These are phyloP conservation scores for Fermentozyma sake DNA, from an alignment of 1,139 yeast genomes.

Conservation along the genomic window DNA sequence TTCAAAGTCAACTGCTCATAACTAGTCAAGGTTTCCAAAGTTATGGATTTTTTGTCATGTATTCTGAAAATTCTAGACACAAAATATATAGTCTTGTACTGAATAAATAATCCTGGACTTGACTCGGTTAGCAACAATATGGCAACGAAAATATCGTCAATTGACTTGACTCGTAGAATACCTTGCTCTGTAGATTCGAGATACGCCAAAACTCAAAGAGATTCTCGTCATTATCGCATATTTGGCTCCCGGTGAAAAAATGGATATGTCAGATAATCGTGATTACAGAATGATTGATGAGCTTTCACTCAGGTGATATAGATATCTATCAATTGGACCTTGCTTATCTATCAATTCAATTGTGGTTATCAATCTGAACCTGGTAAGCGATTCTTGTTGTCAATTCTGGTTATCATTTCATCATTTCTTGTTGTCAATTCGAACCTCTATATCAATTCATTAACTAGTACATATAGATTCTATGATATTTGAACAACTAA, in stretches of 20 bases:
- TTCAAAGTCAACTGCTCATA: constrained; percentile 70
- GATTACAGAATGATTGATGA: too few relatives aligned
- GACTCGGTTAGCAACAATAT: constrained; percentile 35
- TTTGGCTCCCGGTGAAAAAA: constrained; percentile 52
- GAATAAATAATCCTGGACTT: constrained; percentile 42
- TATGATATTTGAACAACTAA: too few relatives aligned
- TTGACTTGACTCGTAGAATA: constrained; percentile 52
- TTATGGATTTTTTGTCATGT: constrained; percentile 57
- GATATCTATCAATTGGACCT: too few relatives aligned
- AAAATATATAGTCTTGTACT: constrained; percentile 59
- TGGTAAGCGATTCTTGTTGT: too few relatives aligned
- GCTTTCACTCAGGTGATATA: too few relatives aligned
- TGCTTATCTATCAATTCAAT: too few relatives aligned
- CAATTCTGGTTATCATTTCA: too few relatives aligned
- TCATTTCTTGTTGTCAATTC: too few relatives aligned
- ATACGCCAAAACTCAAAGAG: constrained; percentile 49
- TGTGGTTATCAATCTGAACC: too few relatives aligned
- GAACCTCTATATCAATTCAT: too few relatives aligned
- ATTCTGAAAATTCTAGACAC: constrained; percentile 70
- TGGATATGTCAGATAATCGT: too few relatives aligned
- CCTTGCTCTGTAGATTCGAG: constrained; percentile 54
- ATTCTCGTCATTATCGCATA: constrained; percentile 52
- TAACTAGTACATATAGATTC: too few relatives aligned
- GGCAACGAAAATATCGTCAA: constrained; percentile 48
- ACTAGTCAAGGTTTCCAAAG: constrained; percentile 52